Base-by-base conservation (phyloP, 1,284 basidiomycete species). In the Trametes hirsuta region DNA sequence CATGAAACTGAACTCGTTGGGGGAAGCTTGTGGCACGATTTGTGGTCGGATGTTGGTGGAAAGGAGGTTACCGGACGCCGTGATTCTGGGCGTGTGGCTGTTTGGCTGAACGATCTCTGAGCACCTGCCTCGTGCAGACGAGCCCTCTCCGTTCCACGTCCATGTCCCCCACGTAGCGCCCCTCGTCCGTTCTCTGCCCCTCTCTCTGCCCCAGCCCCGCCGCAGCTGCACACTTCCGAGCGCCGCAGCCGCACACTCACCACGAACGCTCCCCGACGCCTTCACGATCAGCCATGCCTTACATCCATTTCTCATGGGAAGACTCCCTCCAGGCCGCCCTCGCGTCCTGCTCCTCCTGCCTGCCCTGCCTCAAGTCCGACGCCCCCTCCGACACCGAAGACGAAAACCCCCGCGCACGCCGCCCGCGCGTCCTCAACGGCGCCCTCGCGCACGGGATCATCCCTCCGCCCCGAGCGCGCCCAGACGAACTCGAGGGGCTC, bases 401-500 rank as follows among this genome's bases (percentile, higher is more conserved):
- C 55, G 45, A 64, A 8, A 40, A 58, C 63, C 41, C 64, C 71
- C 58, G 51, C 50, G 58, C 18, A 18, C 59, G 59, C 46, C 64
- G 53, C 30, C 30, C 30, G 52, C 51, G 67, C 65, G 61, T 66
- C 52, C 55, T 58, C 22, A 48, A 55, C 15, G 59, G 50, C 55
- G 63, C 53, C 18, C 59, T 67, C 48, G 63, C 68, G 60, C 72
- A 75, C 66, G 70, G 50, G 49, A 41, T 67, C 55, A 71, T 72
- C 51, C 76, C 61, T 74, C 76, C 67, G 71, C 72, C 74, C n/a
- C 77, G 79, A 30, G 76, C 79, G 30, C 77, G 79, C 41, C 73
- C 79, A 12, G 84, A 84, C 67, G 85, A 87, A 68, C 83, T 88
- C 42, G 81, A 86, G 60, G 81, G 85, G 18, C 80, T 88, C 18